Base-by-base conservation (phyloP, 345 rosid species). In the Hypericum androsaemum region DNA sequence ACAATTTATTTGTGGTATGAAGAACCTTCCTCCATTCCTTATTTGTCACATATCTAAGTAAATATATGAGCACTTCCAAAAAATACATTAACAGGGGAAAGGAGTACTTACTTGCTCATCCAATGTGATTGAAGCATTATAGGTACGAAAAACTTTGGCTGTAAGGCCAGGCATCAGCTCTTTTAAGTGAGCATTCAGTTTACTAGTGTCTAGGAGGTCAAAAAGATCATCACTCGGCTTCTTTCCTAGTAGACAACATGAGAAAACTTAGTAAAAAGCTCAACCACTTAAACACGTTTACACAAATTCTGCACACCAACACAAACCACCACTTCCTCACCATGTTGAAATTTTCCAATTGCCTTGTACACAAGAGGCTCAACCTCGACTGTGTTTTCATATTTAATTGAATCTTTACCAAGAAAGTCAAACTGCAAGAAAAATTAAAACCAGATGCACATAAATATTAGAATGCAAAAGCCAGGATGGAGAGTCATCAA, bases 341-440 rank as follows among this genome's bases (percentile, higher is more conserved):
- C 72, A 43, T 76, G 62, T 67, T 82, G 99, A 70, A 94, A 88
- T 48, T 81, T 81, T 49, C 86, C 82, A 63, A 94, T 94, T 57
- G 97, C 97, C 72, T 82, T 84, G 69, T 86, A 94, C 43, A 94
- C 99, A 63, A 78, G 86, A 61, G 79, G 84, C 74, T 81, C 90
- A 47, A 94, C 99, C 63, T 76, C 89, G 12, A 94, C 96, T 7
- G 88, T 82, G 64, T 94, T 94, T 69, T 73, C 82, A 65, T 94
- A 94, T 61, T 81, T 81, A 61, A 94, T 94, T n/a, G 99, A 94
- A 74, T 94, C 99, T 73, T 94, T 94, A 84, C 99, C 99, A 15
- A 94, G 99, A 73, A 94, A 94, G 80, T 94, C 96, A 73, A 94
- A 94, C 99, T 94, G 74, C 61, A 60, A 35, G 37, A 68, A 55